A percentile compares a stretch with the other conserved stretches of the same genome.
Evolutionary conservation across 805 yeast species (phyloP).

Genomic region (Zygoascus biomembranicola): DNA sequence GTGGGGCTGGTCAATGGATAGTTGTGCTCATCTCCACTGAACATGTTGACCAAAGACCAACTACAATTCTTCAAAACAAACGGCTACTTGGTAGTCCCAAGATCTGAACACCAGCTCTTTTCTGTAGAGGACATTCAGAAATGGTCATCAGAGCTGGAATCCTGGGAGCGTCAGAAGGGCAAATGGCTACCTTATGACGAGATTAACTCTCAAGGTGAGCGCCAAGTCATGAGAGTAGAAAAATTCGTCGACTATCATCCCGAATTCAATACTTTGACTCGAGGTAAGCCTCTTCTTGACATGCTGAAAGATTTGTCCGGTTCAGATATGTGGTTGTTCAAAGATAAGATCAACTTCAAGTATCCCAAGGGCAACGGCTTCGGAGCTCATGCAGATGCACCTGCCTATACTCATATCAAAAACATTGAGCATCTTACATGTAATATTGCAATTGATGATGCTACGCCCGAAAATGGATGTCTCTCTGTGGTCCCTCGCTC

Average conservation of each 20-base stretch:
- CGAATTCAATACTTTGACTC: constrained; percentile 6
- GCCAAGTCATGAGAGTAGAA: constrained; percentile 10
- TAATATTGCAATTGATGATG: constrained; percentile 11
- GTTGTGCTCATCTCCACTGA: not conserved
- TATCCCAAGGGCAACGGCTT: constrained; percentile 10
- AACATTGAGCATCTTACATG: constrained; percentile 10
- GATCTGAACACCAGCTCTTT: constrained; percentile 9
- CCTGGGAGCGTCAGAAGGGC: constrained; percentile 6
- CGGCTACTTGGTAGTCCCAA: constrained; percentile 7
- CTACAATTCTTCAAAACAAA: constrained; percentile 3
- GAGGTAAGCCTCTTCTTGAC: constrained; percentile 5
- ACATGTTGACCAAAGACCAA: constrained; percentile 2
- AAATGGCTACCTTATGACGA: constrained; percentile 12
- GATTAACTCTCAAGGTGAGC: constrained; percentile 10
- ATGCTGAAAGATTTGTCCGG: constrained; percentile 10
- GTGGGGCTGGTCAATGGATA: too few relatives aligned
- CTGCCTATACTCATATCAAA: constrained; percentile 12
- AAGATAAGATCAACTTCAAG: constrained; percentile 13
- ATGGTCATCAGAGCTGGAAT: constrained; percentile 10
- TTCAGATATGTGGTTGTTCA: constrained; percentile 9
- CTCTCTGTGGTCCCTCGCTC: constrained; percentile 10
- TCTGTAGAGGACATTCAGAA: constrained; percentile 4
- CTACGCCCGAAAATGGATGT: constrained; percentile 11
- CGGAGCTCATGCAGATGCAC: constrained; percentile 13
- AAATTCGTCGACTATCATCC: constrained; percentile 8